Evolutionary conservation across 2,329 filamentous ascomycete species (phyloP), one percentile per base, ranked within the genome.

Genomic region (Neocucurbitaria cava): DNA sequence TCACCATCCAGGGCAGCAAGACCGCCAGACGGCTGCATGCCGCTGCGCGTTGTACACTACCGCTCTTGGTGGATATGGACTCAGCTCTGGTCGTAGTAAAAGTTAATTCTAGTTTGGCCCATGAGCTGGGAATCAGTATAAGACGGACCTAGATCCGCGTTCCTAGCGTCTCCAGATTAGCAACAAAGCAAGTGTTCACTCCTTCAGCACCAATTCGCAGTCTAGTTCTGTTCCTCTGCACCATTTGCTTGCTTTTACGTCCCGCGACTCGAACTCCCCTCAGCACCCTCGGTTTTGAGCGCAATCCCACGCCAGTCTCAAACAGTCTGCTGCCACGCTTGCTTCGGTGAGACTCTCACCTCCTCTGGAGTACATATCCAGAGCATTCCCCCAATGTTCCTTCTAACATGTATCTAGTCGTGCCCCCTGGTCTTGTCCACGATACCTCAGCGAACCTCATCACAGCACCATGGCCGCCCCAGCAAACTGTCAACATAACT

Each of bases 401-500:
- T 45, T 49, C 65, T 73, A 54, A 70, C 66, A 60, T 58, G 48
- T 56, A 45, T 47, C 63, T 62, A 64, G 59, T 58, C 52, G 53
- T 58, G 48, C 55, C 56, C 47, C 45, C 45, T 35, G 33, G 18
- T 35, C 18, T 23, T 13, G 20, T 45, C 18, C 36, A 50, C 55
- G 24, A 54, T 36, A 41, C 26, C 49, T 35, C 50, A 44, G 46
- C 53, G 24, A 44, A 36, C 44, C 28, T 42, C 33, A 31, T 23
- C 43, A 36, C 54, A 38, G 54, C 66, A 59, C 65, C 49, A 82
- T 82, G 80, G 80, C 80, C 52, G 77, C 77, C 54, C 76, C 79
- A 24, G 78, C 75, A 50, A 78, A 70, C 66, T 83, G 81, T 74
- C 69, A 77, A 44, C 81, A 83, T 66, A 65, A 66, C 33, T 83